Percentiles rank a stretch among this genome's conserved stretches.
phyloP scores from a whole-genome alignment of 768 basidiomycete genomes.

The Mycena polygramma region DNA sequence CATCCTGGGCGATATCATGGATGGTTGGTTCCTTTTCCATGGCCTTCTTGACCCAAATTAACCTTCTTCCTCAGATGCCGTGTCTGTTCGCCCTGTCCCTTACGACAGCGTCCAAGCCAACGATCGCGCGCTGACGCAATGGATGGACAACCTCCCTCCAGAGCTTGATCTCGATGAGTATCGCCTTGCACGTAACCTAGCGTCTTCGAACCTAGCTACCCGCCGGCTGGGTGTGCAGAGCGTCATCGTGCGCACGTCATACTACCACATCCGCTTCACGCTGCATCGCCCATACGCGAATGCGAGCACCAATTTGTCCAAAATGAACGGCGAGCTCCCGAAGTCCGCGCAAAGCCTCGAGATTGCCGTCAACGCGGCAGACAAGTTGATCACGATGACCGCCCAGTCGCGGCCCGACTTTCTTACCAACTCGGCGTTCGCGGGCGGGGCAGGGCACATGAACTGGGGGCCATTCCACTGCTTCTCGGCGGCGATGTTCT shows the following conservation, averaged over 20 bases:
- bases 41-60: neutral
- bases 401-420: slow-evolving; percentile 84
- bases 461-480: slow-evolving; percentile 88
- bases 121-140: slow-evolving; percentile 77
- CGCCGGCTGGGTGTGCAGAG: slow-evolving; percentile 85
- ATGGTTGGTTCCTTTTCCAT: slow-evolving; percentile 50
- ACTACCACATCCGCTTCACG: slow-evolving; percentile 87
- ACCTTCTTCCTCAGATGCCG: slow-evolving; percentile 56
- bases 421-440: slow-evolving; percentile 73
- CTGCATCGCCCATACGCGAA: slow-evolving; percentile 84
- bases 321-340: slow-evolving; percentile 50
- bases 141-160: slow-evolving; percentile 81
- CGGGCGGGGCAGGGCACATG: slow-evolving; percentile 82
- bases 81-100: slow-evolving; percentile 83
- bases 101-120: slow-evolving; percentile 81
- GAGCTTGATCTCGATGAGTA: slow-evolving; percentile 86
- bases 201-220: slow-evolving; percentile 68
- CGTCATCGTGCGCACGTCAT: slow-evolving; percentile 82
- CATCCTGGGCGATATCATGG: slow-evolving; percentile 88
- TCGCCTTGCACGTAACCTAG: slow-evolving; percentile 77
- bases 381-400: slow-evolving; percentile 83
- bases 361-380: slow-evolving; percentile 81
- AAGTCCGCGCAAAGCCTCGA: slow-evolving; percentile 74
- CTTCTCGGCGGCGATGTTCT: slow-evolving; percentile 91
- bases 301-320: slow-evolving; percentile 47